Base-by-base conservation (phyloP, 495 filamentous ascomycete species). In the Penicillium turbatum region DNA sequence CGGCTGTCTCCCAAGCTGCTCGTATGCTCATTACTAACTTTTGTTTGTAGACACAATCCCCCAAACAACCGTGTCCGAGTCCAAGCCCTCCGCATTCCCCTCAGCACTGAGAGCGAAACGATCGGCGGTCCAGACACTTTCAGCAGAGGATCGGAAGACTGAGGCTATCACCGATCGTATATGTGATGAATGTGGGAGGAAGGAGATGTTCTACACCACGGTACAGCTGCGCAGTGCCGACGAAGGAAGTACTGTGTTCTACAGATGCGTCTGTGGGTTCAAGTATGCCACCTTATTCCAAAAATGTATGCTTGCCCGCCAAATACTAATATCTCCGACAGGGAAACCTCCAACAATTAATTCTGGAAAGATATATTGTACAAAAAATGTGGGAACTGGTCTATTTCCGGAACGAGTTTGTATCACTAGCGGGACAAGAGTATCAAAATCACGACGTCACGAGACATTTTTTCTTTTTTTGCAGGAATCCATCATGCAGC, bases 221-320 rank as follows among this genome's bases (percentile, higher is more conserved):
- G 81, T 90, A 43, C 95, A 98, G 67, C 72, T 96, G 65, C 82
- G 92, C 52, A 85, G 90, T 75, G 95, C 93, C 5, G 93, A 97
- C 69, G 95, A 97, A 80, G 95, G 95, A 46, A 88, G 84, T 59
- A 96, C 91, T 2, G 85, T 93, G 34, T 91, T 96, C 60, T 95
- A 88, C 68, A 85, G 79, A 26, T 96, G 91, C 72, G 83, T 86
- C 35, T 96, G 91, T 64, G 88, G 89, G 51, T 74, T 89, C 67
- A 91, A 85, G 89, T 95, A 79, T 66, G 85, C 63, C 46, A 5
- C 38, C 31, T 43, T 34, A n/a, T 21, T 27, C 39, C 21, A 21
- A 30, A 27, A 46, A 35, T 15, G 46, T 27, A 13, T 38, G 8
- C 3, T 12, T 42, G 19, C 1, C n/a, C 7, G 7, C 10, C 27